Base-by-base conservation (phyloP, 176 grass and related monocot genomes). In the Ensete glaucum region DNA sequence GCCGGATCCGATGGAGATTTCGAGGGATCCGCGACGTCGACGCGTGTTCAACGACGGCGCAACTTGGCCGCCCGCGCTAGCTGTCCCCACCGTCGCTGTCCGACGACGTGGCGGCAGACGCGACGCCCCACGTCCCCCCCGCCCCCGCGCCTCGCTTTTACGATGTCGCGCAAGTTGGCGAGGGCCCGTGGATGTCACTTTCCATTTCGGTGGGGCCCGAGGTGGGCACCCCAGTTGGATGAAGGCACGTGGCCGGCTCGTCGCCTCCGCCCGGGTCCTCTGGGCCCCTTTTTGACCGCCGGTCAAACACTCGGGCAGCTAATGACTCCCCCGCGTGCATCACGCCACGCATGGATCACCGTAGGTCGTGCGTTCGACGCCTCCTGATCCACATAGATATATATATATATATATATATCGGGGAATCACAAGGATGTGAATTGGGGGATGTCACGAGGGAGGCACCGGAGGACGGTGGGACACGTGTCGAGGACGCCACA, bases 111-210 rank as follows among this genome's bases (percentile, higher is more conserved):
- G 67, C 67, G 16, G 14, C 15, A 9, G 14, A 21, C 2, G 24
- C 24, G 43, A 9, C 67, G 67, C 9, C 16, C 34, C 67, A 51
- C 67, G 48, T 26, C 17, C 51, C 48, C 2, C 67, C 51, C 48
- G 9, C 17, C 51, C 48, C 2, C 67, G 21, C 48, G 9, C 67
- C n/a, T 70, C 67, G 34, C 67, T 48, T 70, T 70, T 49, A 52
- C 43, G 67, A 70, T 50, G 67, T 70, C 67, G 67, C 67, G 67
- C 67, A 70, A 70, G 67, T 70, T 70, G 67, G 48, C 16, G 23
- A 11, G n/a, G 23, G 11, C 24, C 24, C 7, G 62, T n/a, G 19
- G 17, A 19, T 15, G 17, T 2, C 58, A 62, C 34, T 4, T 43
- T 43, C 34, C 4, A 6, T 6, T 43, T 43, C 34, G 34, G 34